Conservation (phyloP, 2,329 filamentous ascomycete species). For the Rugonectria rugulosa region DNA sequence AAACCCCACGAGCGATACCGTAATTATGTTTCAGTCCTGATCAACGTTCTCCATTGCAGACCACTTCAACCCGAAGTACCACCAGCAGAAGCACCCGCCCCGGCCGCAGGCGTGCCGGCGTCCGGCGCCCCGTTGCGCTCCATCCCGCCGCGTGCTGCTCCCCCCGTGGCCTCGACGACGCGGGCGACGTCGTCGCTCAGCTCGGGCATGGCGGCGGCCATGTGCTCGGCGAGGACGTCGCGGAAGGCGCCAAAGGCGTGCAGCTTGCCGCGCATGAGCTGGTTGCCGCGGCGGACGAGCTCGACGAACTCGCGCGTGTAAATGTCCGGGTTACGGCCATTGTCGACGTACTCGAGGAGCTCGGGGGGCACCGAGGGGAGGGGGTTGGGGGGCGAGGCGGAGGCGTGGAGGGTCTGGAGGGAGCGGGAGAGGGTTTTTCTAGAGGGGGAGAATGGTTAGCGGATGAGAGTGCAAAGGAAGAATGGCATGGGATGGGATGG, state of each 20-base stretch:
- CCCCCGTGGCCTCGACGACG: slow-evolving; percentile 58
- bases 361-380: slow-evolving; percentile 67
- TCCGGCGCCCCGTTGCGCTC: slow-evolving; percentile 22
- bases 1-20: too few species aligned
- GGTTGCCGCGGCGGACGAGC: slow-evolving; percentile 70
- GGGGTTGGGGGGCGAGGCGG: slow-evolving; percentile 48
- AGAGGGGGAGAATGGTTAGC: slow-evolving; percentile 14
- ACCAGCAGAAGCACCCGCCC: slow-evolving; percentile 15
- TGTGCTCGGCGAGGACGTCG: slow-evolving; percentile 67
- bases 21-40: too few species aligned
- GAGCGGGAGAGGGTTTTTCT: slow-evolving; percentile 51
- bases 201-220: slow-evolving; percentile 66
- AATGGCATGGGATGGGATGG: not conserved
- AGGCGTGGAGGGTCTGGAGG: slow-evolving; percentile 49
- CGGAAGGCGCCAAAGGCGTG: slow-evolving; percentile 67
- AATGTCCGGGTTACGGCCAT: slow-evolving; percentile 76
- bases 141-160: slow-evolving; percentile 25
- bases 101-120: not conserved
- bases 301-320: slow-evolving; percentile 79
- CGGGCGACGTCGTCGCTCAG: slow-evolving; percentile 59
- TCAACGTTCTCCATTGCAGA: not conserved
- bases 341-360: slow-evolving; percentile 73
- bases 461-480: not conserved
- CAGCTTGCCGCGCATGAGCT: slow-evolving; percentile 71
- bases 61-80: slow-evolving; percentile 16